Evolutionary conservation across 352 stramenopile genomes (phyloP).

Genomic region (Phytophthora ramorum): DNA sequence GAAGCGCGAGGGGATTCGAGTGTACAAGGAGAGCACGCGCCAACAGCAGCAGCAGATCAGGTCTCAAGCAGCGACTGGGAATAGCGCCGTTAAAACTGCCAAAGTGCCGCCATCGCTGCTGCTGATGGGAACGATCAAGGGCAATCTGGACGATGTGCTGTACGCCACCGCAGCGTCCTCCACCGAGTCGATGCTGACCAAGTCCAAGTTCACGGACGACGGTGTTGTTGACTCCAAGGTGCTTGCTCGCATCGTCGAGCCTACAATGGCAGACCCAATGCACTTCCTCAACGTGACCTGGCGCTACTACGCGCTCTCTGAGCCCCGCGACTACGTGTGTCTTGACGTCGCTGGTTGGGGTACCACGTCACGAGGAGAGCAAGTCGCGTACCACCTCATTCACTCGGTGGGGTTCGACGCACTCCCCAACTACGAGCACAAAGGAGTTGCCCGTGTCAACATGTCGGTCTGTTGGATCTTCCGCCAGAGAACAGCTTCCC

Average conservation of each 20-base stretch:
- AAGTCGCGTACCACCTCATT: constrained; percentile 43
- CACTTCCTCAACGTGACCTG: constrained; percentile 49
- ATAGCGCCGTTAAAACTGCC: constrained; percentile 14
- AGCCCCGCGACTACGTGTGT: constrained; percentile 46
- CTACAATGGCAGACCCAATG: constrained; percentile 46
- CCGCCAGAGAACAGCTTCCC: constrained; percentile 37
- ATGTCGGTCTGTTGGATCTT: constrained; percentile 59
- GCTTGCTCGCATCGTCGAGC: constrained; percentile 36
- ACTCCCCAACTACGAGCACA: constrained; percentile 39
- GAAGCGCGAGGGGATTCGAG: constrained; percentile 36
- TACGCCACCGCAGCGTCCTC: constrained; percentile 48
- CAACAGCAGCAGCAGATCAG: constrained; percentile 35
- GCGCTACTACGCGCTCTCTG: constrained; percentile 40
- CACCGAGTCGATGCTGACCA: constrained; percentile 43
- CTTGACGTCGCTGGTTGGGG: constrained; percentile 43
- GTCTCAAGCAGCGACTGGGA: constrained; percentile 30
- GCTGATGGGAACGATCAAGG: constrained; percentile 47
- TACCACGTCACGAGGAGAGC: constrained; percentile 28
- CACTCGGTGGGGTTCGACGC: constrained; percentile 49
- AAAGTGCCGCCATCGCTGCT: constrained; percentile 35
- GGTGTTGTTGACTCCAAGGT: constrained; percentile 40
- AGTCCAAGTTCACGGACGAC: constrained; percentile 44
- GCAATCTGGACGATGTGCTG: constrained; percentile 53
- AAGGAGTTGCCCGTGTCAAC: constrained; percentile 42
- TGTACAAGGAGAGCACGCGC: constrained; percentile 45